Base-by-base conservation (phyloP, 352 stramenopile species). In the Pythium pyrilobum region DNA sequence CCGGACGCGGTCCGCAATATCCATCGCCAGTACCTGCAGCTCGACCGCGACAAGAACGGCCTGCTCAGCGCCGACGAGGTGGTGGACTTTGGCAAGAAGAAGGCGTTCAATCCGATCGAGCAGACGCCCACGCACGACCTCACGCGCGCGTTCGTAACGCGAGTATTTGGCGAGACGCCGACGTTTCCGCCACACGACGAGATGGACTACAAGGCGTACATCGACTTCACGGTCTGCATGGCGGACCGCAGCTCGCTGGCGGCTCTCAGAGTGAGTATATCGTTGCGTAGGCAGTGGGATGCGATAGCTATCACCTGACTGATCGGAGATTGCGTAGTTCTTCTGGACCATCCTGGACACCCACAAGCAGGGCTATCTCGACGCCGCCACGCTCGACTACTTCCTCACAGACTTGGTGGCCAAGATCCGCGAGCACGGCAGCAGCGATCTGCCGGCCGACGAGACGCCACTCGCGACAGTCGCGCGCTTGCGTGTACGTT, bases 281-380 rank as follows among this genome's bases (percentile, higher is more conserved):
- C 25, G 6, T 31, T 46, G 31, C 27, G n/a, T 24, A 13, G 3
- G 16, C 16, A 20, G 5, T 41, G 12, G 9, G 5, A 8, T 36
- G 9, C 15, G 31, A 13, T 41, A 27, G 28, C 11, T 2, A 47
- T n/a, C 31, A 10, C 4, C 37, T 43, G n/a, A 12, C 34, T 21
- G 15, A 18, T 41, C 21, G 43, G 13, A 40, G 10, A 39, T 13
- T 56, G 13, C 52, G 25, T 36, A 89, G 78, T 87, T 87, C 51
- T 79, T 87, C 42, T 89, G 76, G 72, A 66, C 48, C 20, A 64
- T 85, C n/a, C 67, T 89, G 9, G 76, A 89, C 47, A 69, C 85
- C 39, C 75, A 85, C 7, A 85, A 85, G 24, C 78, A 85, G 29
- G 72, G 74, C 2, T 86, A 71, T 52, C 48, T 89, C 20, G 74